Conservation (phyloP, 1,284 basidiomycete species). For the Ustilago nuda region DNA sequence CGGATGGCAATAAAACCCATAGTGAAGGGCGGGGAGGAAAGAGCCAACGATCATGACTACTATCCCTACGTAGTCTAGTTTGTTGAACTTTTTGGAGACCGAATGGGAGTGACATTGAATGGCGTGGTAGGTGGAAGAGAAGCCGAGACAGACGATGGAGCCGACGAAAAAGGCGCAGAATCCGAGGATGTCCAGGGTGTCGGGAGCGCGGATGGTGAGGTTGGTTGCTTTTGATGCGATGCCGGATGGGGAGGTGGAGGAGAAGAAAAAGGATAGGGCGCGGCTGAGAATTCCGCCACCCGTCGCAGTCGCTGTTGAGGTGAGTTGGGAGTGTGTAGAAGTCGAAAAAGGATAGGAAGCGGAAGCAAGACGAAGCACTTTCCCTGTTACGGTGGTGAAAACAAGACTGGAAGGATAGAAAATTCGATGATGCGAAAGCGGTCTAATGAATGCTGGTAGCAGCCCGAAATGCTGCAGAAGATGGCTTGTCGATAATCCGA, state of each 20-base stretch:
- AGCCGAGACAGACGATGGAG: slow-evolving; percentile 79
- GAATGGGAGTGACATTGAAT: slow-evolving; percentile 79
- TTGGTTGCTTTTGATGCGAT: slow-evolving; percentile 10
- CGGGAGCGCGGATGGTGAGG: slow-evolving; percentile 69
- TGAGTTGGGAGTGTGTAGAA: not conserved
- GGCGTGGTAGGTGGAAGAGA: slow-evolving; percentile 83
- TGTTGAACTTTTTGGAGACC: slow-evolving; percentile 70
- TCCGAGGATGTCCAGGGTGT: slow-evolving; percentile 77
- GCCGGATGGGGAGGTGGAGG: slow-evolving; percentile 1
- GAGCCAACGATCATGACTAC: slow-evolving; percentile 78
- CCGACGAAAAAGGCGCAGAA: slow-evolving; percentile 79
- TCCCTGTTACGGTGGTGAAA: slow-evolving; percentile 45
- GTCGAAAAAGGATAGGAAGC: slow-evolving; percentile 37
- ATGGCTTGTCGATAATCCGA: slow-evolving; percentile 71
- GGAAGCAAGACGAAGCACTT: slow-evolving; percentile 47
- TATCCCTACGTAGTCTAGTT: slow-evolving; percentile 72
- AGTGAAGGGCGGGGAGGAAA: slow-evolving; percentile 73
- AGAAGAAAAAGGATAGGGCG: slow-evolving; percentile 12
- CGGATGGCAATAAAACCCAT: slow-evolving; percentile 66
- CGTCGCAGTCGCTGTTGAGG: not conserved
- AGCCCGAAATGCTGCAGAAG: slow-evolving; percentile 44
- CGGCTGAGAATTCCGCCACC: slow-evolving; percentile 8
- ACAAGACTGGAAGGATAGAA: slow-evolving; percentile 53
- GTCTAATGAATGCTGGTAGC: slow-evolving; percentile 47
- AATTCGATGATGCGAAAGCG: slow-evolving; percentile 55